Percentiles rank a stretch among this genome's conserved stretches.
phyloP scores from a whole-genome alignment of 2,329 filamentous ascomycete species.

The Cyphellophora europaea region DNA sequence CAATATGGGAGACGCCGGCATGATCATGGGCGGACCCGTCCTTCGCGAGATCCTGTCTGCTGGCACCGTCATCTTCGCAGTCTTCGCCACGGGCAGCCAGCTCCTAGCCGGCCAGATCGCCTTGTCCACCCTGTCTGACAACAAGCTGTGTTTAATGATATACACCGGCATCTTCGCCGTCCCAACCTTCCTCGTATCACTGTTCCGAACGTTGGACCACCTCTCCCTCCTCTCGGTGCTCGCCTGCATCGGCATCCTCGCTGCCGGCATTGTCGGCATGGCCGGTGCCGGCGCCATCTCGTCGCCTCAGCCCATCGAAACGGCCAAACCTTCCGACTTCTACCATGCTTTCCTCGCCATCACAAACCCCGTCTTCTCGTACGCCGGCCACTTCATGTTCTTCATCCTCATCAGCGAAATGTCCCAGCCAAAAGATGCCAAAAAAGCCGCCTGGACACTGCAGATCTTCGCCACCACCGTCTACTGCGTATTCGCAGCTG shows the following conservation, averaged over 20 bases:
- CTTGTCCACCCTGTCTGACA: conserved; percentile 35
- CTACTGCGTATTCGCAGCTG: conserved; percentile 56
- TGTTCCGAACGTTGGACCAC: conserved; percentile 42
- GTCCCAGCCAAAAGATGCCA: conserved; percentile 50
- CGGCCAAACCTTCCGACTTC: conserved; percentile 35
- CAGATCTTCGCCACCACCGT: conserved; percentile 51
- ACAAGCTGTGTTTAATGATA: conserved; percentile 39
- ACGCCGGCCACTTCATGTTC: conserved; percentile 52
- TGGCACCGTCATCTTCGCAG: conserved; percentile 43
- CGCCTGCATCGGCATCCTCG: conserved; percentile 37
- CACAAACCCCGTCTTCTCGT: conserved; percentile 63
- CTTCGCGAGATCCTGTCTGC: conserved; percentile 40
- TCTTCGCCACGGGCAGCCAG: conserved; percentile 43
- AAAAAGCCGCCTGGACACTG: conserved; percentile 53
- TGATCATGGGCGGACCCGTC: conserved; percentile 46
- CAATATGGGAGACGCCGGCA: conserved; percentile 48
- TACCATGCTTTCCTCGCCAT: conserved; percentile 51
- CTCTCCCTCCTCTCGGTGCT: conserved; percentile 39
- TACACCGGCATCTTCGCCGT: conserved; percentile 43
- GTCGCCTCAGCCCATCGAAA: conserved; percentile 25
- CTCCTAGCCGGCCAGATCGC: conserved; percentile 44
- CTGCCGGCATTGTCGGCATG: conserved; percentile 44
- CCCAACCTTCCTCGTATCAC: conserved; percentile 36
- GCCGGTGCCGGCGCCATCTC: conserved; percentile 38
- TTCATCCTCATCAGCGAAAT: conserved; percentile 53